Conservation (phyloP, 2,329 filamentous ascomycete genomes). For the Juglanconis sp. region DNA sequence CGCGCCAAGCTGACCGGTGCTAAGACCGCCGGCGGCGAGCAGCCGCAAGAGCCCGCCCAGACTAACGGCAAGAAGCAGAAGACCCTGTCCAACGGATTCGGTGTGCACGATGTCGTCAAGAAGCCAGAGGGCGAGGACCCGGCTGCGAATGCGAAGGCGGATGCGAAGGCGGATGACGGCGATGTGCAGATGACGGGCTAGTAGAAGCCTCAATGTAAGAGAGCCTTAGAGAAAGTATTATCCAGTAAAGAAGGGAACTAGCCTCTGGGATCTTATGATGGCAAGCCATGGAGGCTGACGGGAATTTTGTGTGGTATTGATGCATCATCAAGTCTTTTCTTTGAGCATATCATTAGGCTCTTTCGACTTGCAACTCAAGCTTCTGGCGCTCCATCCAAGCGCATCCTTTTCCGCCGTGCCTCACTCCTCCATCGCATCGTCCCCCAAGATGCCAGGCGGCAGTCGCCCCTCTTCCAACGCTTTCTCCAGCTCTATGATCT, state of each 20-base stretch:
- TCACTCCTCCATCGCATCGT: slow-evolving; percentile 61
- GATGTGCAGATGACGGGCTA: slow-evolving; percentile 59
- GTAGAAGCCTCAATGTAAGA: not conserved
- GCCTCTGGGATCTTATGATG: not conserved
- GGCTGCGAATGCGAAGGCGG: slow-evolving; percentile 16
- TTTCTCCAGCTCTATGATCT: slow-evolving; percentile 88
- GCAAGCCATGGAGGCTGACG: not conserved
- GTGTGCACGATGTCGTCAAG: slow-evolving; percentile 26
- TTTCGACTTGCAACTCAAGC: not conserved
- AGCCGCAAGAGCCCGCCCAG: slow-evolving; percentile 18
- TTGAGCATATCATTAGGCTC: not conserved
- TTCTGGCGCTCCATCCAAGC: not conserved
- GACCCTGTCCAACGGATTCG: slow-evolving; percentile 25
- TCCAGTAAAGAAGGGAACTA: not conserved
- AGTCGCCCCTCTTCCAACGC: slow-evolving; percentile 85
- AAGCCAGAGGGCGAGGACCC: slow-evolving; percentile 37
- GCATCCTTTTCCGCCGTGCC: slow-evolving; percentile 25
- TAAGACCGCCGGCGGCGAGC: slow-evolving; percentile 29
- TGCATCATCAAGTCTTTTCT: not conserved
- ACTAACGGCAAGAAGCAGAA: slow-evolving; percentile 38
- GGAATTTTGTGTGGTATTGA: not conserved
- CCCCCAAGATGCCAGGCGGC: slow-evolving; percentile 61
- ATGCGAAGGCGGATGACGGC: slow-evolving; percentile 34
- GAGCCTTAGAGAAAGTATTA: too few relatives aligned
- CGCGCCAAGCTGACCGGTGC: slow-evolving; percentile 48